Evolutionary conservation across 2,329 filamentous ascomycete genomes (phyloP).

Genomic region (Didymella keratinophila): DNA sequence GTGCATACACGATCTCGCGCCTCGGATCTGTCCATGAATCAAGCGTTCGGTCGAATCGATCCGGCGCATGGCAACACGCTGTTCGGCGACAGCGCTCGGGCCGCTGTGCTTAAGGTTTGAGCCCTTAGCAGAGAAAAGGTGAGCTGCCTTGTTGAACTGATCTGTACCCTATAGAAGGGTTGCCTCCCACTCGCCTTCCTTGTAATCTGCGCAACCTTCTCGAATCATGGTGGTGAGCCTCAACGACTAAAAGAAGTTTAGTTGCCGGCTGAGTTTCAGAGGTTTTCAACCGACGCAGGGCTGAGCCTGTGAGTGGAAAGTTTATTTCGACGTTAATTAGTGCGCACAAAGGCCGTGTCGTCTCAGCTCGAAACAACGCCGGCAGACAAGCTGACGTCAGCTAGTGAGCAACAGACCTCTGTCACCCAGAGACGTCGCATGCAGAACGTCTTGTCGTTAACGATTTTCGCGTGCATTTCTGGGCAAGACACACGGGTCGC

Average conservation of each 20-base stretch:
- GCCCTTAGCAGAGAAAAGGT: background rate
- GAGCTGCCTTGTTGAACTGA: background rate
- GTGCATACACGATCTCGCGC: constrained; percentile 1
- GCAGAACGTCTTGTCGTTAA: background rate
- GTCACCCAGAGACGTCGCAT: constrained; percentile 1
- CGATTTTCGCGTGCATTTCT: background rate
- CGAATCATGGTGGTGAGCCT: constrained; percentile 7
- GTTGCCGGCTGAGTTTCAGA: constrained; percentile 5
- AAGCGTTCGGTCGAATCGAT: constrained; percentile 5
- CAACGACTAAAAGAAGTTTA: background rate
- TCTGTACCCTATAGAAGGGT: constrained; percentile 4
- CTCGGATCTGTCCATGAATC: constrained; percentile 1
- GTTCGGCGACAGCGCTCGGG: background rate
- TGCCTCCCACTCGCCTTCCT: background rate
- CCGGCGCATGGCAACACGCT: background rate
- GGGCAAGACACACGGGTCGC: constrained; percentile 11
- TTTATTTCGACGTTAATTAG: constrained; percentile 22
- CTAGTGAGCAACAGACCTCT: background rate
- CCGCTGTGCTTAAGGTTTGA: background rate
- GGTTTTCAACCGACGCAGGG: constrained; percentile 10
- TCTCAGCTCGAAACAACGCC: constrained; percentile 15
- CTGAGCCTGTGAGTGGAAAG: constrained; percentile 14
- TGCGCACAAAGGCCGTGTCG: constrained; percentile 8
- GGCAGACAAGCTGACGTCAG: background rate
- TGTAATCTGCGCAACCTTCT: constrained; percentile 2